Percentiles rank a stretch among this genome's conserved stretches.
These are phyloP conservation scores for Claviceps purpurea DNA, from an alignment of 2,329 filamentous ascomycete genomes.

Conservation along the genomic window DNA sequence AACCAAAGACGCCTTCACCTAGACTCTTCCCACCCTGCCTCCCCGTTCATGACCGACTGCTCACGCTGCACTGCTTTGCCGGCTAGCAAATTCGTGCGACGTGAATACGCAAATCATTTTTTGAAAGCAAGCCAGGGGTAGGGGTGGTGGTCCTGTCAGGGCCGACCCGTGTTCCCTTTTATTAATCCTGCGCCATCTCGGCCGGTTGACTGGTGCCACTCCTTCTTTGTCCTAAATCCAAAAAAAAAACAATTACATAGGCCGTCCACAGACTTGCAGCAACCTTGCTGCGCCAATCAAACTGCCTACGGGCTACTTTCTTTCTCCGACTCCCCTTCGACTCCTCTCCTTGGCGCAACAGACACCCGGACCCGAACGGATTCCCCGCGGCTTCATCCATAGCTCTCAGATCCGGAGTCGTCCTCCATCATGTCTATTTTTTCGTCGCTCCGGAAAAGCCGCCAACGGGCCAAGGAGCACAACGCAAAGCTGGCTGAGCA, in stretches of 20 bases:
- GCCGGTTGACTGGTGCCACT: not conserved
- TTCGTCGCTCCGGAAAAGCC: conserved; percentile 36
- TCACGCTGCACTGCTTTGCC: conserved; percentile 1
- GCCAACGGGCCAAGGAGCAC: conserved; percentile 42
- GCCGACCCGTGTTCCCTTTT: conserved; percentile 2
- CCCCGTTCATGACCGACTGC: not conserved
- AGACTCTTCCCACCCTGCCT: not conserved
- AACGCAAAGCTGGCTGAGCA: conserved; percentile 35
- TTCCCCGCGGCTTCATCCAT: not conserved
- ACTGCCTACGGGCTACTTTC: not conserved
- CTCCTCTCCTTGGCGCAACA: not conserved
- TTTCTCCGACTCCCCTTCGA: not conserved
- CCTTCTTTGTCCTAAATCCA: not conserved
- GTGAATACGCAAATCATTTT: conserved; percentile 1
- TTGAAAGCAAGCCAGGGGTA: not conserved
- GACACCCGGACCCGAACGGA: not conserved
- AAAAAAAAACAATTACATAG: too few relatives aligned
- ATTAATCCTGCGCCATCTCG: conserved; percentile 1
- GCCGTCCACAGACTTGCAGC: not conserved
- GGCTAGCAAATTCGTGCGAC: not conserved
- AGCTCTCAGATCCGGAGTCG: not conserved
- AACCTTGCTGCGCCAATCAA: not conserved
- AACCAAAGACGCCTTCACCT: not conserved
- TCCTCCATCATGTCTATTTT: conserved; percentile 40
- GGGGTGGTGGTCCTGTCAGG: conserved; percentile 1